Conservation (phyloP, 176 grass and related monocot species). For the Typha latifolia region DNA sequence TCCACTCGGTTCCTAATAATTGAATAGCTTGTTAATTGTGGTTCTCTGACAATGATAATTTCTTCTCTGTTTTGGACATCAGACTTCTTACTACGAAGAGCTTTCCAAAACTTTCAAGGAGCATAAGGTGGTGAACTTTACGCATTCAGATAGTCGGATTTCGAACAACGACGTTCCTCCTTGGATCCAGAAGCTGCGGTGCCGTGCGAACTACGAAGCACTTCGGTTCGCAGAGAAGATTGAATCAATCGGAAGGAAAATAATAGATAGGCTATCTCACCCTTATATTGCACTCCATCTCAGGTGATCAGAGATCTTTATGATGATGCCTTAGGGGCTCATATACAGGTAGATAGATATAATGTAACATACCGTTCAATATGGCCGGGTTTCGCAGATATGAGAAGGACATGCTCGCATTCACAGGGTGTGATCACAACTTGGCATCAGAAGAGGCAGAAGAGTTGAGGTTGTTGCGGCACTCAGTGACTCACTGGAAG, state of each 20-base stretch:
- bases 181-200: slow-evolving; percentile 13
- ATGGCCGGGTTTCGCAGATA: slow-evolving; percentile 2
- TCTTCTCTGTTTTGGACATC: too few relatives aligned
- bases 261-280: slow-evolving; percentile 6
- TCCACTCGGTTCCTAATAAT: not conserved
- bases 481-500: slow-evolving; percentile 19
- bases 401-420: slow-evolving; percentile 35
- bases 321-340: not conserved
- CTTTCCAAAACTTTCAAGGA: not conserved
- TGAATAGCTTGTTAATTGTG: not conserved
- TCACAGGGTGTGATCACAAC: slow-evolving; percentile 27
- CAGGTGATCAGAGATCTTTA: not conserved
- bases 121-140: slow-evolving; percentile 6
- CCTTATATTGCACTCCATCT: slow-evolving; percentile 20
- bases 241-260: not conserved
- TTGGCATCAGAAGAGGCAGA: slow-evolving; percentile 12
- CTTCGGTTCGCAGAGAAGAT: slow-evolving; percentile 8
- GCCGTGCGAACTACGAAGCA: slow-evolving; percentile 16
- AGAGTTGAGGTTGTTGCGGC: slow-evolving; percentile 13
- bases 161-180: slow-evolving; percentile 17
- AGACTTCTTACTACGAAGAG: slow-evolving; percentile 15
- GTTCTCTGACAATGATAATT: not conserved
- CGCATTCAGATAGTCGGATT: slow-evolving; percentile 6
- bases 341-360: not conserved
- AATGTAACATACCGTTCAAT: too few relatives aligned